Percentiles rank a stretch among this genome's conserved stretches.
Evolutionary conservation across 2,329 filamentous ascomycete species (phyloP).

Genomic region (Fusarium verticillioides): DNA sequence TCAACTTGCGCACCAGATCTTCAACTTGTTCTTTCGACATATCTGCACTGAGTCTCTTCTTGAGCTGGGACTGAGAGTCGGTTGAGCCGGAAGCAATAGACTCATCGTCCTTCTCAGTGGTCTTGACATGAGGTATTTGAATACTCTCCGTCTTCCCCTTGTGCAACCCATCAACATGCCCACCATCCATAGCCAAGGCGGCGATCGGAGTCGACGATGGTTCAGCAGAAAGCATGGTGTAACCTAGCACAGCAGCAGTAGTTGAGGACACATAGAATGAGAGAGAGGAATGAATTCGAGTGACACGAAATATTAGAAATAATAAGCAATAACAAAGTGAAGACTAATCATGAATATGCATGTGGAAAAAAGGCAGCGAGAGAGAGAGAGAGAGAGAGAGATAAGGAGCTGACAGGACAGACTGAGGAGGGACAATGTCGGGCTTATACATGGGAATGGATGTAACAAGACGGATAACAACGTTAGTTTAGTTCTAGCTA

Average conservation of each 20-base stretch:
- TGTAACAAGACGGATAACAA: conserved; percentile 4
- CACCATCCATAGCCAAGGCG: conserved; percentile 16
- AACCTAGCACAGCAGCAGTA: conserved; percentile 16
- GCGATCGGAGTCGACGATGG: conserved; percentile 23
- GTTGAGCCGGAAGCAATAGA: conserved; percentile 34
- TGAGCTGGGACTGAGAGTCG: conserved; percentile 30
- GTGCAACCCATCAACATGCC: conserved; percentile 9
- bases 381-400: neutral
- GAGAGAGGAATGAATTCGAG: neutral
- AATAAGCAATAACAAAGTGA: neutral
- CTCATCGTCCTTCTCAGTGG: conserved; percentile 15
- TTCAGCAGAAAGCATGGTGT: conserved; percentile 28
- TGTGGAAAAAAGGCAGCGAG: conserved; percentile 4
- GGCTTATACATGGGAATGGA: conserved; percentile 19
- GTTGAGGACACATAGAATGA: conserved; percentile 10
- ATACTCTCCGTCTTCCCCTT: conserved; percentile 6
- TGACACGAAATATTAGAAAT: neutral
- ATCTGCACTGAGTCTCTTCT: conserved; percentile 37
- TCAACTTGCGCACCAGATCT: conserved; percentile 37
- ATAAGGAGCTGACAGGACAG: conserved; percentile 14
- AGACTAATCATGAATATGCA: conserved; percentile 1
- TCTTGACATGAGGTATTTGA: conserved; percentile 35
- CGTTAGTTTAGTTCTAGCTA: neutral
- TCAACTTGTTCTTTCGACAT: conserved; percentile 44
- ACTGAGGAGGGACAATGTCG: conserved; percentile 15